Percentiles rank a stretch among this genome's conserved stretches.
phyloP scores from a whole-genome alignment of 75 land plant genomes.

The Larix kaempferi region DNA sequence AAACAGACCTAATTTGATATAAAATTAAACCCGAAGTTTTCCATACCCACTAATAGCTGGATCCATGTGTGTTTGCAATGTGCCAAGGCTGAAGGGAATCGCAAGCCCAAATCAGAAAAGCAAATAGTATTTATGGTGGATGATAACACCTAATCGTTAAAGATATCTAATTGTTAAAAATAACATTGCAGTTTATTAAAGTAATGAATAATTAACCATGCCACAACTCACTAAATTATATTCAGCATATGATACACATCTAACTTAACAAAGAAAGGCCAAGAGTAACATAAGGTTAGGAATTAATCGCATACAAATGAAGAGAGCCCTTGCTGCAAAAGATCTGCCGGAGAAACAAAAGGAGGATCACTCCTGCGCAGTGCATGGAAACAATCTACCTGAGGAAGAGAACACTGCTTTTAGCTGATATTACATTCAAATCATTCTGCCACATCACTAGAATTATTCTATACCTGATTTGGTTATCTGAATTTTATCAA shows the following conservation, averaged over 20 bases:
- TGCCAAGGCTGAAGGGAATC: neutral
- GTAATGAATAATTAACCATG: neutral
- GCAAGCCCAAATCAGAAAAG: neutral
- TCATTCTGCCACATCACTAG: neutral
- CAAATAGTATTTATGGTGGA: neutral
- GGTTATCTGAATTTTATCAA: neutral
- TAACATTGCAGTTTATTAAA: neutral
- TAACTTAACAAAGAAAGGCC: neutral
- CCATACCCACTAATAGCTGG: neutral
- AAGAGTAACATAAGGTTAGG: neutral
- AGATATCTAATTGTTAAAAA: neutral
- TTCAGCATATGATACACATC: neutral
- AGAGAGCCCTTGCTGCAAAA: slow-evolving; percentile 85
- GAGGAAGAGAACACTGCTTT: neutral
- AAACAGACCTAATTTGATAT: neutral
- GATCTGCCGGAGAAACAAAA: slow-evolving; percentile 71
- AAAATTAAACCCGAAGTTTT: neutral
- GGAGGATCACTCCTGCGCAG: slow-evolving; percentile 95
- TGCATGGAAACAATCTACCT: slow-evolving; percentile 98
- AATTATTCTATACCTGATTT: neutral
- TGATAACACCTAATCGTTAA: neutral
- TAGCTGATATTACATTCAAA: neutral
- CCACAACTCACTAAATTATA: neutral
- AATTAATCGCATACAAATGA: slow-evolving; percentile 67
- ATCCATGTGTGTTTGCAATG: neutral